Evolutionary conservation across 192 early-diverging fungal species (phyloP).

Genomic region (Pilaira anomala): DNA sequence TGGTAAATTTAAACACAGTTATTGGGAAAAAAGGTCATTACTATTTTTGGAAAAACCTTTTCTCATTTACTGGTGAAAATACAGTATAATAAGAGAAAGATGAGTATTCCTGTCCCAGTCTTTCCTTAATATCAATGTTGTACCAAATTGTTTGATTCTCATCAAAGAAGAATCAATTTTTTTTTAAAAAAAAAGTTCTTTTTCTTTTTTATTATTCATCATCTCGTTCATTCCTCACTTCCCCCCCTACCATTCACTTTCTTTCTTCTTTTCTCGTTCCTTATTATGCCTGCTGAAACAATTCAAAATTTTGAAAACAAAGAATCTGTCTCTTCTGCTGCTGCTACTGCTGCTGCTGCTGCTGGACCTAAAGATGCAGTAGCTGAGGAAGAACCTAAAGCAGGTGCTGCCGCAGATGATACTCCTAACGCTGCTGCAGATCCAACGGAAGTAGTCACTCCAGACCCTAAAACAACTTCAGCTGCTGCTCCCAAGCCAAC

Average conservation of each 20-base stretch:
- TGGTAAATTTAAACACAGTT: too few relatives aligned
- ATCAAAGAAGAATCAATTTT: background rate
- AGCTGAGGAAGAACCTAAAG: background rate
- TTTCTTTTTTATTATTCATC: background rate
- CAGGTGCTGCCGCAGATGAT: background rate
- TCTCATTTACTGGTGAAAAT: too few relatives aligned
- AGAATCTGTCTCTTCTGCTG: background rate
- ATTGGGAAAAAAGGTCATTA: too few relatives aligned
- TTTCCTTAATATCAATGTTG: background rate
- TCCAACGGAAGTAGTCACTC: background rate
- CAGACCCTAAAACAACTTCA: background rate
- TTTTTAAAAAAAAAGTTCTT: too few relatives aligned
- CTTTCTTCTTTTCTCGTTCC: background rate
- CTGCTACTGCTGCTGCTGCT: background rate
- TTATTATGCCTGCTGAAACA: background rate
- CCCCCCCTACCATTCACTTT: background rate
- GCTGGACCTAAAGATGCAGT: background rate
- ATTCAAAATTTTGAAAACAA: background rate
- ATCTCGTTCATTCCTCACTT: background rate
- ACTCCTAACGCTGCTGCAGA: constrained; percentile 2
- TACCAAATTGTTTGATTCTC: background rate
- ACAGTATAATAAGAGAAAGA: too few relatives aligned
- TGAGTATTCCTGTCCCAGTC: background rate
- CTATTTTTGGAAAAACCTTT: too few relatives aligned
- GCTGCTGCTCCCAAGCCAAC: background rate